Evolutionary conservation across 768 basidiomycete species (phyloP), one percentile per base, ranked within the genome.

Genomic region (Mycena indigotica): DNA sequence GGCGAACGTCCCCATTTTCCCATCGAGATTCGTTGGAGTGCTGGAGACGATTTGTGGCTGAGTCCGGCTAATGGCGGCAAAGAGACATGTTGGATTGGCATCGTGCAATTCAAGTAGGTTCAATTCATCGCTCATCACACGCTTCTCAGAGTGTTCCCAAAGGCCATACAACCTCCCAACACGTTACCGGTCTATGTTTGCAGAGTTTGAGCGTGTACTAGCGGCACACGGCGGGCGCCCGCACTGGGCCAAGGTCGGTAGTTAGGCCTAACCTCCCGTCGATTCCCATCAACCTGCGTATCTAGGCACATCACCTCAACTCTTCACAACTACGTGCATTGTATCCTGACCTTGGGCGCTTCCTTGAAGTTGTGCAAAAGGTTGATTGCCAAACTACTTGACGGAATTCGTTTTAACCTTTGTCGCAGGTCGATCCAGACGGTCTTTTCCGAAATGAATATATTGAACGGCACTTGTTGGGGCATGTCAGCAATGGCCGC

Each of bases 71-170:
- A 84, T 67, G 88, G 87, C 52, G 81, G 85, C 24, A 48, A 28
- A 55, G 77, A 75, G 69, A 95, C 90, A 6, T 90, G 88, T 64
- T 99, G 95, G 91, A 92, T 99, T 58, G 97, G 97, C n/a, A 85
- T 98, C 52, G 84, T 97, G n/a, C 93, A 95, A 68, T 99, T 87
- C 77, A 93, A 93, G 96, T 98, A 56, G 67, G 91, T 74, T 28
- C 26, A 39, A 28, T 26, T 44, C 35, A n/a, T 38, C 35, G n/a
- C n/a, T n/a, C 35, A 38, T 44, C 41, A 8, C 41, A 13, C 8
- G 12, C 41, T 21, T 16, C 23, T 44, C 41, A 15, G 8, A 19
- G 21, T 44, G 8, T 44, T 44, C 5, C 13, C 46, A 15, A 48
- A 96, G 95, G 67, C 94, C 95, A 3, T 98, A 95, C 68, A 89